phyloP scores from a whole-genome alignment of 768 basidiomycete genomes.

The Lactarius indigo region DNA sequence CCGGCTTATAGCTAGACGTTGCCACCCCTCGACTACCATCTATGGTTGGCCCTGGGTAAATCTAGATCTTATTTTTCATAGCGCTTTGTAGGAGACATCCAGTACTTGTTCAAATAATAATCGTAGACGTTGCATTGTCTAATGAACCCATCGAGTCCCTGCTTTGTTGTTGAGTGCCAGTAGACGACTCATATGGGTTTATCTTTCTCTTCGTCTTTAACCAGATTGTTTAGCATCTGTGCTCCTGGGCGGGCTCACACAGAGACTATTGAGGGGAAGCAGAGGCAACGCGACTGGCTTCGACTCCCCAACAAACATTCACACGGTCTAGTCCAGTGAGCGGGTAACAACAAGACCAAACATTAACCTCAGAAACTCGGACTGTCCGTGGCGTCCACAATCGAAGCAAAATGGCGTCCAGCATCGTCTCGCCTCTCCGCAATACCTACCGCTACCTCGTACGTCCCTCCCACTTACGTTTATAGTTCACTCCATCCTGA shows the following conservation, averaged over 20 bases:
- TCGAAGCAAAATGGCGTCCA: constrained; percentile 40
- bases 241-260: too few species aligned
- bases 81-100: not conserved
- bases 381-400: not conserved
- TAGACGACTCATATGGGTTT: not conserved
- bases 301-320: too few species aligned
- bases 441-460: constrained; percentile 46
- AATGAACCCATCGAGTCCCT: not conserved
- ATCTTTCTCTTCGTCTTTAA: too few species aligned
- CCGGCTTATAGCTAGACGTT: not conserved
- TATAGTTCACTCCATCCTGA: not conserved
- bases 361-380: not conserved
- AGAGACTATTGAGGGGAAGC: too few species aligned
- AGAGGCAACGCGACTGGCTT: too few species aligned
- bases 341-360: not conserved
- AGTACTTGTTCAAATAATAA: not conserved
- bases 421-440: constrained; percentile 43
- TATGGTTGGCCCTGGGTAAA: not conserved
- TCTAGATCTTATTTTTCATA: not conserved
- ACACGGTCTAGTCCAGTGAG: not conserved
- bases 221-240: too few species aligned
- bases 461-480: not conserved
- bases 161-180: not conserved
- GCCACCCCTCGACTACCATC: not conserved
- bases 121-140: not conserved